These are phyloP conservation scores for Stemphylium lycopersici DNA, from an alignment of 2,329 filamentous ascomycete genomes.

Conservation along the genomic window DNA sequence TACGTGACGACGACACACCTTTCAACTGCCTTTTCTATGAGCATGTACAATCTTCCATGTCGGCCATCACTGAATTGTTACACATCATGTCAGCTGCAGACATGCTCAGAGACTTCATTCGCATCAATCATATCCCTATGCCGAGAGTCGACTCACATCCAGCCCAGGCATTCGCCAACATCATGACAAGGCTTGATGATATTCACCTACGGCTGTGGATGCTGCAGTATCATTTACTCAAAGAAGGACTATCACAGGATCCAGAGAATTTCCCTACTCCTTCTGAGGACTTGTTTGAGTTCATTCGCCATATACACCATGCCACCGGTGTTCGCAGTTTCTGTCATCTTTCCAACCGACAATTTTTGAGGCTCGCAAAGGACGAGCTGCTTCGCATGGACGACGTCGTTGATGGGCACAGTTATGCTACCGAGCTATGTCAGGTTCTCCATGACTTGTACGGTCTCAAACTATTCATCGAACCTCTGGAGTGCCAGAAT, in stretches of 20 bases:
- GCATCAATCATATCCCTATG: conserved; percentile 72
- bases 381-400: conserved; percentile 79
- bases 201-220: conserved; percentile 90
- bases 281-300: conserved; percentile 76
- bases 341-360: conserved; percentile 84
- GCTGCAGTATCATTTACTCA: conserved; percentile 80
- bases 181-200: conserved; percentile 77
- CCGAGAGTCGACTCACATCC: conserved; percentile 63
- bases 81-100: conserved; percentile 80
- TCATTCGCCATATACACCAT: conserved; percentile 80
- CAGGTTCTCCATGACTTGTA: conserved; percentile 61
- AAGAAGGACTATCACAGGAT: conserved; percentile 74
- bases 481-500: conserved; percentile 54
- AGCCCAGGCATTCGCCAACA: conserved; percentile 48
- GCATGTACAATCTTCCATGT: conserved; percentile 75
- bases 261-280: conserved; percentile 67
- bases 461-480: conserved; percentile 45
- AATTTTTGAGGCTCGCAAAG: conserved; percentile 88
- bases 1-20: conserved; percentile 68
- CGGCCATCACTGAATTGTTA: conserved; percentile 72
- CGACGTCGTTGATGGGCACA: conserved; percentile 73
- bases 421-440: conserved; percentile 75
- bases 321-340: conserved; percentile 82
- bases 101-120: conserved; percentile 84
- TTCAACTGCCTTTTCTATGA: conserved; percentile 86